Evolutionary conservation across 192 early-diverging fungal genomes (phyloP), one percentile per base, ranked within the genome.

Genomic region (Cetraspora pellucida): DNA sequence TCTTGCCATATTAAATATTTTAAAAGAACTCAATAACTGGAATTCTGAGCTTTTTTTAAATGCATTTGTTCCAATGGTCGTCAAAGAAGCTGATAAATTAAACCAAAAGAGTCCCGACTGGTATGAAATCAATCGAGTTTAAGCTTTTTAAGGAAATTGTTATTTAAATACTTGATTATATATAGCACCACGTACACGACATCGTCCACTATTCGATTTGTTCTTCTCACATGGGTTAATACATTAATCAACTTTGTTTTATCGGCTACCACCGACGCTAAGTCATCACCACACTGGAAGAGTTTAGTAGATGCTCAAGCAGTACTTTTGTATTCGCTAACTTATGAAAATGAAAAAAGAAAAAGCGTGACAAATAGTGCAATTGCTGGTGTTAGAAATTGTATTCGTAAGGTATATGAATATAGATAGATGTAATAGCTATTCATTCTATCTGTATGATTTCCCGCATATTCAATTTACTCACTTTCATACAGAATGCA

Each of bases 181-280:
- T 54, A 13, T 5, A 47, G 14, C 31, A 76, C 28, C 27, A 66
- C 47, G 6, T 76, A 76, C 57, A 52, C 82, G 43, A 85, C 89
- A 60, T 77, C 90, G 60, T 85, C 87, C 59, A 85, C 86, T 14
- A 74, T 85, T 58, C 85, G 90, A 16, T 88, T 92, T 74, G 85
- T 85, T 44, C 68, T 91, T 63, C 83, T 91, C 72, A 86, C 88
- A 43, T 93, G 91, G 91, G 77, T 90, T 27, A 84, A 89, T 73
- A 21, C 82, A 47, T 75, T 90, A 27, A 58, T 91, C 59, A 66
- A 79, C 1, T 81, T 74, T 61, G 74, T 63, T n/a, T 49, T 60
- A n/a, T 58, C 85, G 31, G 61, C 78, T 16, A 59, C 11, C 44
- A 54, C 45, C 9, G 72, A 58, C 69, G 77, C 80, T n/a, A 77